Evolutionary conservation across 2,329 filamentous ascomycete species (phyloP).

Genomic region (Venturia oleaginea): DNA sequence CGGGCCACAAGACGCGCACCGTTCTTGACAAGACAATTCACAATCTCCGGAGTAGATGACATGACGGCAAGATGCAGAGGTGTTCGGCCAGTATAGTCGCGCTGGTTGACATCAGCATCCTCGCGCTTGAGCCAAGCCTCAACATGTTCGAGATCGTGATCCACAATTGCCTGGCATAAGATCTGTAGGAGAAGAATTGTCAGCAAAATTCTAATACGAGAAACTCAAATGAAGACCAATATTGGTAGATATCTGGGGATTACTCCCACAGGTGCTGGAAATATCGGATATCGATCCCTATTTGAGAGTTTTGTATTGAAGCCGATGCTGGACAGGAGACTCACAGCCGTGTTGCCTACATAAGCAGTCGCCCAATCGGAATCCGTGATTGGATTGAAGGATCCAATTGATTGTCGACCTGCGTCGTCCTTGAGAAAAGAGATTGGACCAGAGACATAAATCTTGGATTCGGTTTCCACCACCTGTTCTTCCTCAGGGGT

Average conservation of each 20-base stretch:
- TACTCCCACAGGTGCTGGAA: no score
- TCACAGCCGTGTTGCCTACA: constrained; percentile 62
- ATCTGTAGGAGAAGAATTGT: no score
- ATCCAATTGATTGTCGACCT: constrained; percentile 62
- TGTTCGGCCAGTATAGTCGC: constrained; percentile 71
- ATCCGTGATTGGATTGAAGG: constrained; percentile 72
- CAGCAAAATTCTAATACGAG: no score
- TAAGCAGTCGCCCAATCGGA: constrained; percentile 91
- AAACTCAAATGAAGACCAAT: no score
- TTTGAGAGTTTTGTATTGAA: no score
- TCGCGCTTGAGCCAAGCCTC: constrained; percentile 60
- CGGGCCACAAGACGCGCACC: constrained; percentile 66
- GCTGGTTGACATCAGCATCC: constrained; percentile 58
- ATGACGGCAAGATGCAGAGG: constrained; percentile 69
- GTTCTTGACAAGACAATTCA: constrained; percentile 60
- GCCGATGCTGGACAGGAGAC: no score
- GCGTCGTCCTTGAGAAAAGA: constrained; percentile 73
- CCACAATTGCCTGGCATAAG: constrained; percentile 73
- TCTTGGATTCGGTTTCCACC: constrained; percentile 62
- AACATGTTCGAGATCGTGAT: constrained; percentile 61
- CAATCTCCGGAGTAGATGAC: constrained; percentile 59
- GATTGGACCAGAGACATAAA: constrained; percentile 65
- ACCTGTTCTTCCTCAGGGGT: constrained; percentile 65
- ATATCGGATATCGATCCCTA: no score
- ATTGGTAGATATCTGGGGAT: no score